These are phyloP conservation scores for Epicoccum nigrum DNA, from an alignment of 2,329 filamentous ascomycete species.

Conservation along the genomic window DNA sequence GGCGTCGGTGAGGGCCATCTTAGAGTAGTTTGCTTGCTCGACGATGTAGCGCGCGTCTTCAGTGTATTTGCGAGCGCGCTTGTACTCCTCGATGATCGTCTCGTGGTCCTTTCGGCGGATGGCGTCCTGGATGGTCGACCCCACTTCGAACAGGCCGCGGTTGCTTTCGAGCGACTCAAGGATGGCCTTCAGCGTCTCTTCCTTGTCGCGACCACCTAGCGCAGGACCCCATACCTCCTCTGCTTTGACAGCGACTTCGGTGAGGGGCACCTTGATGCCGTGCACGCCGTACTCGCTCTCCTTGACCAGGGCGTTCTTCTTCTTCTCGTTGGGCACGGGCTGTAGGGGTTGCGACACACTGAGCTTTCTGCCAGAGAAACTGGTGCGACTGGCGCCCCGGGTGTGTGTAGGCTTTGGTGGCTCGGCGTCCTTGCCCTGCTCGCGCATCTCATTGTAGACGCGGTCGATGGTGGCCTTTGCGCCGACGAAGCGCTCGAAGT, in stretches of 20 bases:
- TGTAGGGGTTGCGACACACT: conserved; percentile 33
- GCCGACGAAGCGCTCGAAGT: conserved; percentile 97
- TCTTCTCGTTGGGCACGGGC: conserved; percentile 59
- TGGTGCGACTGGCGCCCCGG: conserved; percentile 70
- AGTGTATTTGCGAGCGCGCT: conserved; percentile 78
- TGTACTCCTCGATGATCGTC: conserved; percentile 83
- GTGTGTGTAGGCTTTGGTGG: conserved; percentile 60
- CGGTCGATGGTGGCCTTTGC: conserved; percentile 98
- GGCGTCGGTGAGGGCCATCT: conserved; percentile 69
- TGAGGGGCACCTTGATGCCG: conserved; percentile 79
- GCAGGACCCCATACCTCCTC: conserved; percentile 98
- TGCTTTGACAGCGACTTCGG: conserved; percentile 90
- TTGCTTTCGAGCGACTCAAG: conserved; percentile 78
- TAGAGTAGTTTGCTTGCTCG: conserved; percentile 55
- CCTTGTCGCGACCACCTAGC: conserved; percentile 86
- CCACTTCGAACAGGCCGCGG: conserved; percentile 81
- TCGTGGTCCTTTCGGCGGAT: conserved; percentile 94
- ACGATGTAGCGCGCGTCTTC: conserved; percentile 77
- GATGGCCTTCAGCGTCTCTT: conserved; percentile 82
- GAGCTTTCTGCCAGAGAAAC: conserved; percentile 58
- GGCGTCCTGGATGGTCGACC: conserved; percentile 75
- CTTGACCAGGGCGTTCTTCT: conserved; percentile 89
- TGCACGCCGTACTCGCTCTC: conserved; percentile 66
- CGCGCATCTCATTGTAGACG: conserved; percentile 94
- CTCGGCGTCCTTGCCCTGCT: conserved; percentile 64